A percentile compares a stretch with the other conserved stretches of the same genome.
Conservation (phyloP, 148 eudicot species). For the Diospyros lotus region DNA sequence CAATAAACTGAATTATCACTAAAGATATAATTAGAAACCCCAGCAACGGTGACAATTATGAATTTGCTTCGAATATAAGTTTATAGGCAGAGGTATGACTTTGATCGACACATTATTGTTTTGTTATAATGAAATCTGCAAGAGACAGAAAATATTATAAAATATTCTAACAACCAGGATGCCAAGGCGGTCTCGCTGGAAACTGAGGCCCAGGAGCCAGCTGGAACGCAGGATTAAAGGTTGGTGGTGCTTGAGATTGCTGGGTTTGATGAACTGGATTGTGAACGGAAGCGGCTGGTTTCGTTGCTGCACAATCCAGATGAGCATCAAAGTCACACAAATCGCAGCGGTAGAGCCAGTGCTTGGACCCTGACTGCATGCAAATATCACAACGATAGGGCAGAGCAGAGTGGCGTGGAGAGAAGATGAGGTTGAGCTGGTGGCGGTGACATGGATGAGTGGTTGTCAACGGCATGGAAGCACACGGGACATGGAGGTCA, state of each 20-base stretch:
- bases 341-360: slow-evolving; percentile 33
- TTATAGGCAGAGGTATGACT: too few relatives aligned
- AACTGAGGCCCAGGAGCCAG: neutral
- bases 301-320: slow-evolving; percentile 21
- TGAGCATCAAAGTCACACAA: slow-evolving; percentile 36
- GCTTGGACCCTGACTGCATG: slow-evolving; percentile 11
- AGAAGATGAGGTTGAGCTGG: slow-evolving; percentile 23
- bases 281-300: neutral
- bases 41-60: too few relatives aligned
- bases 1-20: too few relatives aligned
- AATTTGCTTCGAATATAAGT: too few relatives aligned
- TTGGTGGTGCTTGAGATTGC: neutral
- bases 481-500: slow-evolving; percentile 30
- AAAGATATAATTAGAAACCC: too few relatives aligned
- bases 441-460: slow-evolving; percentile 25
- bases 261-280: neutral
- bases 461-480: slow-evolving; percentile 19
- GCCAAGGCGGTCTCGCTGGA: neutral
- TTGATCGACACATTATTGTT: too few relatives aligned
- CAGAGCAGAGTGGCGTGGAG: slow-evolving; percentile 16
- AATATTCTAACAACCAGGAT: neutral
- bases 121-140: too few relatives aligned
- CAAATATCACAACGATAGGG: slow-evolving; percentile 30
- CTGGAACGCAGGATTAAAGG: neutral
- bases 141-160: too few relatives aligned